Percentiles rank a stretch among this genome's conserved stretches.
These are phyloP conservation scores for Flaveria brownii DNA, from an alignment of 129 eudicot genomes.

Conservation along the genomic window DNA sequence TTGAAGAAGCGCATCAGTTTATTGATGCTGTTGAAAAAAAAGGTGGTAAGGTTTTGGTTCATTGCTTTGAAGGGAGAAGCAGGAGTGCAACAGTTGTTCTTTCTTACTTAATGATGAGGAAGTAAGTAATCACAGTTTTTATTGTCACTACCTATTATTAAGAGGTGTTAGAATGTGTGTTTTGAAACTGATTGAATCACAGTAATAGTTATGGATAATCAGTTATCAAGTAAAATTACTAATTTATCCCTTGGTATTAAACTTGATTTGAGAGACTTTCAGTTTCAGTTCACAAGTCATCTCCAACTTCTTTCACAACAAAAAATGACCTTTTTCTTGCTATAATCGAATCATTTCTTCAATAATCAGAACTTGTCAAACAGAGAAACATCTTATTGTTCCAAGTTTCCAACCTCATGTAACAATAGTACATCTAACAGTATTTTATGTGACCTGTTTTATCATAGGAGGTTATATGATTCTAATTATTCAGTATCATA, in stretches of 20 bases:
- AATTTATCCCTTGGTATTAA: not conserved
- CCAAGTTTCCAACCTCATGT: not conserved
- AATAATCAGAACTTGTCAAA: not conserved
- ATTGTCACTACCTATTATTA: not conserved
- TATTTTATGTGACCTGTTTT: not conserved
- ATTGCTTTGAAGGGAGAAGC: conserved; percentile 99
- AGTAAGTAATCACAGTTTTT: conserved; percentile 46
- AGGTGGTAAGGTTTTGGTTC: conserved; percentile 94
- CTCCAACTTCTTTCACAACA: not conserved
- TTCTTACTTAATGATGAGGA: conserved; percentile 82
- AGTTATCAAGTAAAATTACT: not conserved
- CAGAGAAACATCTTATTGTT: not conserved
- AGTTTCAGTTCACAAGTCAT: not conserved
- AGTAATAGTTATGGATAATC: not conserved
- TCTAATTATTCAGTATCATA: not conserved
- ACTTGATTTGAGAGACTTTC: not conserved
- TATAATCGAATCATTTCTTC: not conserved
- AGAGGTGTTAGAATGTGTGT: not conserved
- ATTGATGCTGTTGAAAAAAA: conserved; percentile 67
- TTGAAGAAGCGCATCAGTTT: conserved; percentile 80
- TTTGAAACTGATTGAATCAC: not conserved
- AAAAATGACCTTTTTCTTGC: not conserved
- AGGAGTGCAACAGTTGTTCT: conserved; percentile 92
- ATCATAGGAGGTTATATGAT: not conserved
- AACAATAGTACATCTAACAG: not conserved